These are phyloP conservation scores for Uronychia setigera DNA, from an alignment of 73 alveolate species.

Conservation along the genomic window DNA sequence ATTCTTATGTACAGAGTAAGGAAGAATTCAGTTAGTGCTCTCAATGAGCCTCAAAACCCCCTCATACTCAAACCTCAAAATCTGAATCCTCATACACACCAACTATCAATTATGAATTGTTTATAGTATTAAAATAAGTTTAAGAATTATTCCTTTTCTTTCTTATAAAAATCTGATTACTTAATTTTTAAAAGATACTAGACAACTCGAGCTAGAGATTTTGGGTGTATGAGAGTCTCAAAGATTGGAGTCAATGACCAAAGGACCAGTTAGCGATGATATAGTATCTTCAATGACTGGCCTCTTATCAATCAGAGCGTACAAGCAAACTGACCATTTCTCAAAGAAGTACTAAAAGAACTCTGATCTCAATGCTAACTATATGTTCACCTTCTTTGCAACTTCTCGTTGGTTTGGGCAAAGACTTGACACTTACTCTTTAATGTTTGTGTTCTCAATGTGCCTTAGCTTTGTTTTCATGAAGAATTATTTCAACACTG, in stretches of 20 bases:
- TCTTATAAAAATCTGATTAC: too few species aligned
- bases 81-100: too few species aligned
- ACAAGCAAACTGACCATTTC: slow-evolving; percentile 4
- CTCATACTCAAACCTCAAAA: too few species aligned
- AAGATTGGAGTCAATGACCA: background rate
- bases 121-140: too few species aligned
- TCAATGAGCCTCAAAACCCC: too few species aligned
- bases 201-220: too few species aligned
- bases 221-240: too few species aligned
- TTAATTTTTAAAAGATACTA: too few species aligned
- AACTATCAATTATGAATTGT: too few species aligned
- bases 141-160: too few species aligned
- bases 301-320: slow-evolving; percentile 13
- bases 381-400: background rate
- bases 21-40: background rate
- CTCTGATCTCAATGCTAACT: slow-evolving; percentile 4
- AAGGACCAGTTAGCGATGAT: slow-evolving; percentile 13
- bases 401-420: slow-evolving; percentile 2
- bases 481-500: background rate
- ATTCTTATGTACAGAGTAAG: background rate
- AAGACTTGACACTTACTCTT: slow-evolving; percentile 3
- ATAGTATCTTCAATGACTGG: slow-evolving; percentile 3
- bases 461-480: background rate
- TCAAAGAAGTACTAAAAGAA: background rate
- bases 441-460: too few species aligned